Conservation (phyloP, 2,329 filamentous ascomycete genomes). For the Chrysoporthe cubensis region DNA sequence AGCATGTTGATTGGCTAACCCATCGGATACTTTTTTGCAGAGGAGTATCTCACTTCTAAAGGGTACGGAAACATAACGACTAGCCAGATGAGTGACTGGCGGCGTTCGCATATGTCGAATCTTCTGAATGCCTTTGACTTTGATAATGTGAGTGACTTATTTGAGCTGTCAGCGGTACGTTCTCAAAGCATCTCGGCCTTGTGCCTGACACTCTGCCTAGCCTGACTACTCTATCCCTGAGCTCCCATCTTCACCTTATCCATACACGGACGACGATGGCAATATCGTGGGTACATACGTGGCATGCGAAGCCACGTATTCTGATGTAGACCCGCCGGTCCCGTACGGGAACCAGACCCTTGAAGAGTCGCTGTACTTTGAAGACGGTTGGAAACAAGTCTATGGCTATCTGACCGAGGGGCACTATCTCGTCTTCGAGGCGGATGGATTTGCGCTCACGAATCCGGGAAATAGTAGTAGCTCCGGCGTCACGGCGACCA, state of each 20-base stretch:
- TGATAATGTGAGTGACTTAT: slow-evolving; percentile 28
- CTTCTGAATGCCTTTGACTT: slow-evolving; percentile 36
- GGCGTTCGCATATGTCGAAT: slow-evolving; percentile 34
- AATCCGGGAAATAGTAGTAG: slow-evolving; percentile 34
- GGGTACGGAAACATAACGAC: slow-evolving; percentile 36
- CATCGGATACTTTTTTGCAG: neutral
- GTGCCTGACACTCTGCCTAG: slow-evolving; percentile 6
- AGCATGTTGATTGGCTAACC: neutral
- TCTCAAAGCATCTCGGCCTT: neutral
- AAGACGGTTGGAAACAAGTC: slow-evolving; percentile 57
- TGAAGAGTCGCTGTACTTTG: slow-evolving; percentile 46
- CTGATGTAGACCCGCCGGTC: slow-evolving; percentile 41
- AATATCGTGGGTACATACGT: slow-evolving; percentile 50
- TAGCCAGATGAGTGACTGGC: slow-evolving; percentile 34
- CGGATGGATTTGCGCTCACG: slow-evolving; percentile 47
- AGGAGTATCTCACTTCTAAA: slow-evolving; percentile 36
- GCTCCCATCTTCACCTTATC: slow-evolving; percentile 48
- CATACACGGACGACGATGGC: slow-evolving; percentile 46
- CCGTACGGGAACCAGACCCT: slow-evolving; percentile 49
- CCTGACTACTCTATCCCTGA: slow-evolving; percentile 53
- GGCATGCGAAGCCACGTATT: slow-evolving; percentile 40
- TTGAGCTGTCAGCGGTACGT: too few species aligned
- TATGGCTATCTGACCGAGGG: slow-evolving; percentile 58
- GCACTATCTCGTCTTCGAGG: slow-evolving; percentile 56
- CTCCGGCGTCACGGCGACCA: slow-evolving; percentile 30